Evolutionary conservation across 192 early-diverging fungal genomes (phyloP), one percentile per base, ranked within the genome.

Genomic region (Mortierella alpina): DNA sequence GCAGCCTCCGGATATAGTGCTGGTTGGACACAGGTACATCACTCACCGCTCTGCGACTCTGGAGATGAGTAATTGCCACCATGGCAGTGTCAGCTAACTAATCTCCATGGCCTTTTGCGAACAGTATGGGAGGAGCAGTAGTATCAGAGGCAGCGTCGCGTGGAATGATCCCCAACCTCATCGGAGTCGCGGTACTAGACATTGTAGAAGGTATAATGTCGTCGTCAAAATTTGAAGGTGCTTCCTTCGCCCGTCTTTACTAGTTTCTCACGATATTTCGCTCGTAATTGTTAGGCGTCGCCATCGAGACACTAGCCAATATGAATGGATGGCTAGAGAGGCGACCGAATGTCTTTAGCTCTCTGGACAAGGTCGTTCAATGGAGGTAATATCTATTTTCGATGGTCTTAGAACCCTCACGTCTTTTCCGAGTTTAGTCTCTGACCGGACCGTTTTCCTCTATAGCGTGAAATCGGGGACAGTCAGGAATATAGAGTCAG

Each of bases 111-210:
- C 7, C 8, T 39, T 44, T 12, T 14, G 23, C n/a, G 2, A 17
- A 69, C 67, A 91, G 94, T 72, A 91, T 95, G 91, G 94, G 94
- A 50, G 94, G 94, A 5, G 88, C 92, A 1, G 92, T 95, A 17
- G 88, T 91, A 13, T 86, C 90, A 8, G 87, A 94, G 66, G 90
- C 83, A 7, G 91, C 90, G 0, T 84, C 84, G 22, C 84, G 86
- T 39, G 68, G 73, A 50, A 61, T 79, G 70, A 64, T 93, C 9
- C 51, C 71, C 17, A 84, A 85, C 31, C 60, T 94, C 1, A 58
- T 86, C 11, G 93, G 94, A 2, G 78, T 95, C 11, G 87, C 88
- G 6, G 88, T 94, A 0, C 67, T 95, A 15, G 94, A 95, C 76
- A 92, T 95, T 45, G 93, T 94, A 44, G 94, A 95, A 80, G 94